A percentile compares a stretch with the other conserved stretches of the same genome.
phyloP scores from a whole-genome alignment of 1,139 yeast genomes.

The Saccharomyces hybrid region DNA sequence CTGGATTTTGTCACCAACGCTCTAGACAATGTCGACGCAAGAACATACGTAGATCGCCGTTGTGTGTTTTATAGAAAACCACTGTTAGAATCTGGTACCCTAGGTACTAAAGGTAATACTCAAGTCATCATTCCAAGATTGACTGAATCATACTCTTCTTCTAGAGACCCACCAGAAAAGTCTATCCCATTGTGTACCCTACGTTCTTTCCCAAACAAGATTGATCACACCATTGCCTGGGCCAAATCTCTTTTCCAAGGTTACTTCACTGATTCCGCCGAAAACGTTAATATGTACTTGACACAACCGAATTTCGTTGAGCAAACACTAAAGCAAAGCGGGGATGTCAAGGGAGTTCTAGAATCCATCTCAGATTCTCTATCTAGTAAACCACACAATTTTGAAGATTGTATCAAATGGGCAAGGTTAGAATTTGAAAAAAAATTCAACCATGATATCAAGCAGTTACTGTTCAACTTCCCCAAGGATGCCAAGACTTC shows the following conservation, averaged over 20 bases:
- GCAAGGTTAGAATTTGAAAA: constrained; percentile 83
- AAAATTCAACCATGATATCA: constrained; percentile 76
- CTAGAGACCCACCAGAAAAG: constrained; percentile 98
- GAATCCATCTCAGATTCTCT: constrained; percentile 69
- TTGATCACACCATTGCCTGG: constrained; percentile 99
- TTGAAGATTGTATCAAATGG: constrained; percentile 94
- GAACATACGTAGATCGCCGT: constrained; percentile 95
- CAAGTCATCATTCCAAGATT: constrained; percentile 90
- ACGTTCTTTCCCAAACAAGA: constrained; percentile 94
- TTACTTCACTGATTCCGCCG: constrained; percentile 84
- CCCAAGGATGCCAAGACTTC: constrained; percentile 90
- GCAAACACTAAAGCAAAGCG: constrained; percentile 79
- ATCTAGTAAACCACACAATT: constrained; percentile 73
- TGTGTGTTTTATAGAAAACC: constrained; percentile 91
- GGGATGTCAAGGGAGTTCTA: constrained; percentile 81
- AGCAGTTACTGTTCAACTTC: constrained; percentile 85
- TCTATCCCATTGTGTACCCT: constrained; percentile 94
- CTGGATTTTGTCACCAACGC: constrained; percentile 93
- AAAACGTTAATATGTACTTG: constrained; percentile 82
- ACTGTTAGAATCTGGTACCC: constrained; percentile 88
- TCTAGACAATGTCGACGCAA: constrained; percentile 92
- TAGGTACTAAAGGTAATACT: constrained; percentile 97
- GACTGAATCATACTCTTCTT: constrained; percentile 91
- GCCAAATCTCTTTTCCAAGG: constrained; percentile 93
- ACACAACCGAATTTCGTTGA: constrained; percentile 91